Conservation (phyloP, 164 flowering plant species). For the Kingdonia uniflora region DNA sequence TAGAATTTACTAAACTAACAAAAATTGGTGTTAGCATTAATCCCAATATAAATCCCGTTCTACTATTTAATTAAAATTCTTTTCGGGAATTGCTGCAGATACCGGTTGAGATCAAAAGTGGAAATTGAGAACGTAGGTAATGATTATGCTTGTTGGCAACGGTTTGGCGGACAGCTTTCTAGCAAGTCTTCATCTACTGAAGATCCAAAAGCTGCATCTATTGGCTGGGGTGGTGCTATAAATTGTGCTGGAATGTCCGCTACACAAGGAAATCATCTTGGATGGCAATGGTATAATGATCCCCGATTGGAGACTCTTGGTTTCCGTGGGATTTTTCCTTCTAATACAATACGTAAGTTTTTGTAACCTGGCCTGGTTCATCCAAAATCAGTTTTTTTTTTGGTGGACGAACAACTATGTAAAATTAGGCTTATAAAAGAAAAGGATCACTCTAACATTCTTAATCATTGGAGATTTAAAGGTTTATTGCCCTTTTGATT, state of each 20-base stretch:
- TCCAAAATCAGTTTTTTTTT: too few relatives aligned
- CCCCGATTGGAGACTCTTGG: conserved; percentile 84
- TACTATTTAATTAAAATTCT: too few relatives aligned
- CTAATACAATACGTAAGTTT: conserved; percentile 52
- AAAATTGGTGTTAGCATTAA: too few relatives aligned
- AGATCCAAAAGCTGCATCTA: conserved; percentile 63
- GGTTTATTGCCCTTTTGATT: neutral
- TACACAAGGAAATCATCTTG: conserved; percentile 41
- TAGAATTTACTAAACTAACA: too few relatives aligned
- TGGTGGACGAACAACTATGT: too few relatives aligned
- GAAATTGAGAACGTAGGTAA: conserved; percentile 69
- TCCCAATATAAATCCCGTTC: too few relatives aligned
- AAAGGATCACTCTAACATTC: too few relatives aligned
- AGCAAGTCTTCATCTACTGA: conserved; percentile 28
- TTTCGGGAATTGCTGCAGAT: conserved; percentile 28
- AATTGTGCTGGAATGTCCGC: conserved; percentile 54
- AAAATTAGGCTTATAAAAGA: too few relatives aligned
- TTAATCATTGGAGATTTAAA: neutral
- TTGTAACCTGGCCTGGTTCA: neutral
- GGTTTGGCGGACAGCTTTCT: conserved; percentile 49
- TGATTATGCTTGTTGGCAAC: conserved; percentile 90
- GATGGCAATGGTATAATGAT: conserved; percentile 88
- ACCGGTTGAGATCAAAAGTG: conserved; percentile 81
- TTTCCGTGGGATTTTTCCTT: conserved; percentile 78
- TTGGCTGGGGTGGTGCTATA: conserved; percentile 67